Evolutionary conservation across 805 yeast species (phyloP), one percentile per base, ranked within the genome.

Genomic region (Hanseniaspora thailandica): DNA sequence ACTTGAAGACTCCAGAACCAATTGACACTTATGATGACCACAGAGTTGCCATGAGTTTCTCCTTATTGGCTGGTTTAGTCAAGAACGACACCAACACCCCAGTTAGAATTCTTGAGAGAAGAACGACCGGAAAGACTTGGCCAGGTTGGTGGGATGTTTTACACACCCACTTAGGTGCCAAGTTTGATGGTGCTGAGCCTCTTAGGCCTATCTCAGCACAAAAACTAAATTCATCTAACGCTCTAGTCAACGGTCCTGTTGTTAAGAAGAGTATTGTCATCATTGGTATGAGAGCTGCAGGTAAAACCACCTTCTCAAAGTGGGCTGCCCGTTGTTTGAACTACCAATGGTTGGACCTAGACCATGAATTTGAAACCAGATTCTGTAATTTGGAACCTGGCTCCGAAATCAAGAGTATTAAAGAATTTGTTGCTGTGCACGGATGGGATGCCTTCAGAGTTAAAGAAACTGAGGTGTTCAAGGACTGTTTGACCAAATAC

Each of bases 121-220:
- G 84, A 25, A 87, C 97, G 65, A 94, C 96, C 1, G 94, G 90
- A 55, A 93, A 93, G 71, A 93, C 98, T 0, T 93, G 98, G 98
- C 98, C 98, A 20, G 97, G 97, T 36, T 93, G 98, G 98, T 93
- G 98, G 98, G 98, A 93, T 69, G 76, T 81, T 34, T 72, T 93
- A 57, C 88, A 81, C 64, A 76, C 84, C 47, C 69, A 75, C 46
- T 78, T 93, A 61, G 76, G 80, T 20, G 83, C 78, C 25, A 61
- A 67, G 10, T 67, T 93, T 35, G 84, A 80, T 61, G 98, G 98
- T 25, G 73, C 73, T 60, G 94, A 85, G 62, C 75, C 76, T 5
- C 54, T 50, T 50, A 50, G 61, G 66, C 10, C 48, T 49, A 25
- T 49, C 54, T n/a, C 45, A 31, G 26, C 38, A 31, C 47, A 50